phyloP scores from a whole-genome alignment of 108 stramenopile genomes.

The Nannochloropsis granulata region DNA sequence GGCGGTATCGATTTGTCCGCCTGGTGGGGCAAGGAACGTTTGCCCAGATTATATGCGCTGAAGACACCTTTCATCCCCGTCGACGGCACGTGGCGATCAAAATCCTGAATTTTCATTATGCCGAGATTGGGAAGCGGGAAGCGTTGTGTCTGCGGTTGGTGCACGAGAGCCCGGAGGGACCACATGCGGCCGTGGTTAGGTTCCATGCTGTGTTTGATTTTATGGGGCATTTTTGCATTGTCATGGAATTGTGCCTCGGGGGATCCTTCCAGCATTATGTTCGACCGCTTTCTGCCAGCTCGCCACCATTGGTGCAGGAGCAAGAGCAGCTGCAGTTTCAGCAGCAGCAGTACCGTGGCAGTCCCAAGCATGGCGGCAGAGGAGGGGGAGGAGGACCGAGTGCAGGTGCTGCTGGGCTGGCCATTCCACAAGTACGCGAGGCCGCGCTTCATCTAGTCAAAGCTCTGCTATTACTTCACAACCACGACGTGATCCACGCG shows the following conservation, averaged over 20 bases:
- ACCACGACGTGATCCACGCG: conserved; percentile 8
- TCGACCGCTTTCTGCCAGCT: neutral
- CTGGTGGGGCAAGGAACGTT: neutral
- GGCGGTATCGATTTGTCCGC: neutral
- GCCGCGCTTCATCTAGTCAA: conserved; percentile 11
- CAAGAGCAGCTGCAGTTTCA: neutral
- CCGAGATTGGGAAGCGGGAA: conserved; percentile 7
- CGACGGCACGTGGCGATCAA: conserved; percentile 17
- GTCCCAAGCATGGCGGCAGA: neutral
- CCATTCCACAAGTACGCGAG: neutral
- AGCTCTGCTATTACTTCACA: conserved; percentile 5
- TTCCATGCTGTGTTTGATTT: neutral
- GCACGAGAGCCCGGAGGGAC: neutral
- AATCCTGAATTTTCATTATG: conserved; percentile 12
- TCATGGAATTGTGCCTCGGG: conserved; percentile 5
- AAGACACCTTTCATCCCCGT: conserved; percentile 16
- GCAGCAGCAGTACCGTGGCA: neutral
- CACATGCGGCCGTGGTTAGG: neutral
- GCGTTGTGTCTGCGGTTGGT: conserved; percentile 4
- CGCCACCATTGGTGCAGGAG: neutral
- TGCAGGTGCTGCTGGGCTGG: neutral
- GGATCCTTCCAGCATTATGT: neutral
- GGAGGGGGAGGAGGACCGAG: neutral
- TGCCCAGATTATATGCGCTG: neutral
- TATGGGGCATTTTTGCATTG: conserved; percentile 15